Conservation (phyloP, 2,329 filamentous ascomycete genomes). For the Epichloe hybrida region DNA sequence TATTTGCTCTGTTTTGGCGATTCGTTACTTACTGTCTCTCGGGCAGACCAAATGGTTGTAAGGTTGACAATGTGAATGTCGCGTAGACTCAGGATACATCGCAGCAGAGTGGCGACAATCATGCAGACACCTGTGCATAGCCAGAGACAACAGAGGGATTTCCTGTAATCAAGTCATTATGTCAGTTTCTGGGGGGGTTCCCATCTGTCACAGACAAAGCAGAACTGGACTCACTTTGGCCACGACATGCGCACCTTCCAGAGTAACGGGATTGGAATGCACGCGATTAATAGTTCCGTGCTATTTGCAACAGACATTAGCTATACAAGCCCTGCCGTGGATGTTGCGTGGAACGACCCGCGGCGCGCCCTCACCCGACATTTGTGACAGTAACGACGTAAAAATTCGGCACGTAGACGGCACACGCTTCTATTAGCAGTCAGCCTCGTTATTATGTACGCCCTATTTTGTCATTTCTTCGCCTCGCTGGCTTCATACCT, state of each 20-base stretch:
- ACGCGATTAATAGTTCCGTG: slow-evolving; percentile 25
- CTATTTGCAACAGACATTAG: slow-evolving; percentile 10
- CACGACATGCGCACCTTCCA: slow-evolving; percentile 24
- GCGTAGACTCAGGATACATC: slow-evolving; percentile 24
- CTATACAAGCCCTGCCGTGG: no score
- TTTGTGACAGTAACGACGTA: not conserved
- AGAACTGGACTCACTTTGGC: not conserved
- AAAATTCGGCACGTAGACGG: not conserved
- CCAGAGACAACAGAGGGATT: slow-evolving; percentile 23
- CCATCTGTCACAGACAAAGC: not conserved
- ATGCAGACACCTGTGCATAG: slow-evolving; percentile 28
- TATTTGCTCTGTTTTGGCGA: not conserved
- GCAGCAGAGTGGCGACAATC: slow-evolving; percentile 26
- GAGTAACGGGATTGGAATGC: slow-evolving; percentile 27
- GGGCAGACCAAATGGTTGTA: slow-evolving; percentile 14
- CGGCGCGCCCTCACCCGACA: not conserved
- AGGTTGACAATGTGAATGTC: slow-evolving; percentile 23
- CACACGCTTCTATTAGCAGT: not conserved
- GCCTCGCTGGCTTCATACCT: slow-evolving; percentile 14
- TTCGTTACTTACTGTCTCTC: slow-evolving; percentile 23
- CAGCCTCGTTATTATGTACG: not conserved
- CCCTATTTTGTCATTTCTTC: not conserved
- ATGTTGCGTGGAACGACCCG: not conserved
- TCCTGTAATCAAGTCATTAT: slow-evolving; percentile 7
- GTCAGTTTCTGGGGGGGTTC: not conserved